These are phyloP conservation scores for Agarophyton chilense DNA, from an alignment of 23 red algal genomes.

Conservation along the genomic window DNA sequence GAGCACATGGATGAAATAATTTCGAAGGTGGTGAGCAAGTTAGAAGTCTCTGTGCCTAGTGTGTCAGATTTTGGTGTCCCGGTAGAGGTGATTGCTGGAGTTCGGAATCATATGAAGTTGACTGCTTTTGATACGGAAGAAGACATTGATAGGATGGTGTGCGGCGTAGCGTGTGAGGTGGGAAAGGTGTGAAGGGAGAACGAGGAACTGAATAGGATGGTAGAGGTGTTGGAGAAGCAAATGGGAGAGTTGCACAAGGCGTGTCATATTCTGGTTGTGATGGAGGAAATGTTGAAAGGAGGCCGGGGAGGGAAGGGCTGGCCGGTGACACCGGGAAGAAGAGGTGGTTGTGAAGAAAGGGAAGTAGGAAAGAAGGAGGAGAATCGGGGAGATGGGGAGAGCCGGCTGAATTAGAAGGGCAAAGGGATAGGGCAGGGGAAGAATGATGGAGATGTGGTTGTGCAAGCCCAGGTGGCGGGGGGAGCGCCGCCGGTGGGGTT, in stretches of 20 bases:
- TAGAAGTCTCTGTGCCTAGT: neutral
- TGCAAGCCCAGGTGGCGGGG: neutral
- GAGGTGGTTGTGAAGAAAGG: neutral
- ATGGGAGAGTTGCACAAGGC: conserved; percentile 13
- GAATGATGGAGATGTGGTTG: conserved; percentile 5
- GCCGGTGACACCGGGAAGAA: neutral
- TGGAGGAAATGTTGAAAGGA: neutral
- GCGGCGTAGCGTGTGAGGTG: neutral
- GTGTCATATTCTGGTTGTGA: neutral
- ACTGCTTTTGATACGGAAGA: neutral
- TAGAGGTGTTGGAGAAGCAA: conserved; percentile 1
- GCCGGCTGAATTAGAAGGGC: conserved; percentile 7
- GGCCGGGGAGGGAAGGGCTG: neutral
- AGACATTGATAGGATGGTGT: conserved; percentile 4
- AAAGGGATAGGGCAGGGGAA: neutral
- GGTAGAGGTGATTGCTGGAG: neutral
- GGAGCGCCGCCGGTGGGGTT: conserved; percentile 1
- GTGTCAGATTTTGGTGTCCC: neutral
- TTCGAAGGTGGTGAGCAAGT: neutral
- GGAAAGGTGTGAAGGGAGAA: neutral
- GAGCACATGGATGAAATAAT: neutral
- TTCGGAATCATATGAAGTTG: neutral
- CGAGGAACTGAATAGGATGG: neutral
- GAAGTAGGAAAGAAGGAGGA: neutral
- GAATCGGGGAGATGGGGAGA: conserved; percentile 2